Conservation (phyloP, 306 rosid species). For the Nissolia schottii region DNA sequence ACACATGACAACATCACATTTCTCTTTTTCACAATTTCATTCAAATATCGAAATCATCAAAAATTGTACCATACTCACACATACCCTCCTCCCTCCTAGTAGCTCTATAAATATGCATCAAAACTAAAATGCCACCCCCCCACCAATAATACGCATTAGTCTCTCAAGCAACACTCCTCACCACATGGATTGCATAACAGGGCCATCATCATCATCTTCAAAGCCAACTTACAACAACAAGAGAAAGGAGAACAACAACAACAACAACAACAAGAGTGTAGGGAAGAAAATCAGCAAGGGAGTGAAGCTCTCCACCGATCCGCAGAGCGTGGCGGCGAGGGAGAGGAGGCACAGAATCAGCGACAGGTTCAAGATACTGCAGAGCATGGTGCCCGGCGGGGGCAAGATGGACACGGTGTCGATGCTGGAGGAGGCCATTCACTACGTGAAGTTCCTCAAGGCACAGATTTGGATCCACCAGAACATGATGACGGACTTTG, state of each 20-base stretch:
- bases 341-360: constrained; percentile 88
- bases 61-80: background rate
- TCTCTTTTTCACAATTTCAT: background rate
- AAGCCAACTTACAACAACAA: background rate
- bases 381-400: constrained; percentile 91
- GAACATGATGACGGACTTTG: constrained; percentile 57
- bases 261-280: constrained; percentile 24
- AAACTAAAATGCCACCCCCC: background rate
- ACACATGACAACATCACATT: background rate
- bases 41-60: background rate
- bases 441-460: constrained; percentile 79
- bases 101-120: background rate
- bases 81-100: background rate
- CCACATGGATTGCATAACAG: background rate
- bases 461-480: constrained; percentile 84
- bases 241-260: background rate
- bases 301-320: constrained; percentile 79
- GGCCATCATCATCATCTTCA: background rate
- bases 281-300: constrained; percentile 30
- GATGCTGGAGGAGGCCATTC: constrained; percentile 83
- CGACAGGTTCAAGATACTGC: constrained; percentile 82
- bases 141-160: background rate
- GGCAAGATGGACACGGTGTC: constrained; percentile 88
- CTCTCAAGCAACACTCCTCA: background rate
- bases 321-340: constrained; percentile 92